phyloP scores from a whole-genome alignment of 2,329 filamentous ascomycete species.

The Akanthomyces uredinophilus region DNA sequence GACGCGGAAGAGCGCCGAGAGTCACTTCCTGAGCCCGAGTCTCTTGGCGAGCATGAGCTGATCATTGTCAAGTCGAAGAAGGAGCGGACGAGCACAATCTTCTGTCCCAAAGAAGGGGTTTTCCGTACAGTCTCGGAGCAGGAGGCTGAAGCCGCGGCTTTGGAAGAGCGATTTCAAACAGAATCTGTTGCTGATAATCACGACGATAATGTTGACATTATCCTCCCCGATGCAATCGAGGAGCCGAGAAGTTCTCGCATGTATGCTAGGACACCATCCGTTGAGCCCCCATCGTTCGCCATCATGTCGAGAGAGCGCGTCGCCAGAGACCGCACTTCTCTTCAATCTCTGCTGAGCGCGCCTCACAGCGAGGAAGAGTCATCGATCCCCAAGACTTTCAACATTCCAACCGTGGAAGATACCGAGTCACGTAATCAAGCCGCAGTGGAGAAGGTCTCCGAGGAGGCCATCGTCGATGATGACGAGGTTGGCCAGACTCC shows the following conservation, averaged over 20 bases:
- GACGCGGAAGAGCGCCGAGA: conserved; percentile 17
- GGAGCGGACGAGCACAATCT: conserved; percentile 47
- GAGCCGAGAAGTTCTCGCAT: conserved; percentile 31
- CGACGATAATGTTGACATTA: conserved; percentile 19
- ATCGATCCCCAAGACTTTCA: conserved; percentile 35
- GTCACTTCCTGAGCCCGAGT: conserved; percentile 10
- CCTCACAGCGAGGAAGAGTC: conserved; percentile 38
- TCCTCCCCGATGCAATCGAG: conserved; percentile 23
- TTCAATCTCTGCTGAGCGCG: conserved; percentile 57
- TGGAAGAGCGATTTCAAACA: conserved; percentile 29
- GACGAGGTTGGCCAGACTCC: conserved; percentile 15
- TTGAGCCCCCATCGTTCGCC: conserved; percentile 57
- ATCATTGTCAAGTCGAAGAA: conserved; percentile 28
- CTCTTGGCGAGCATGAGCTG: conserved; percentile 13
- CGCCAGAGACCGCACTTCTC: conserved; percentile 49
- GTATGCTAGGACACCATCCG: conserved; percentile 56
- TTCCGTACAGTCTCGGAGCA: conserved; percentile 56
- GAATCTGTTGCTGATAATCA: conserved; percentile 24
- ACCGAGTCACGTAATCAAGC: conserved; percentile 8
- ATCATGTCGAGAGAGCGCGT: conserved; percentile 50
- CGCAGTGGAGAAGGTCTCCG: background rate
- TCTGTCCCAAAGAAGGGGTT: conserved; percentile 58
- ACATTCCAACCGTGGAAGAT: conserved; percentile 32
- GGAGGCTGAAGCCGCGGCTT: conserved; percentile 44
- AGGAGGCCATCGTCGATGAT: conserved; percentile 12